Base-by-base conservation (phyloP, 495 filamentous ascomycete genomes). In the Aspergillus affinis region DNA sequence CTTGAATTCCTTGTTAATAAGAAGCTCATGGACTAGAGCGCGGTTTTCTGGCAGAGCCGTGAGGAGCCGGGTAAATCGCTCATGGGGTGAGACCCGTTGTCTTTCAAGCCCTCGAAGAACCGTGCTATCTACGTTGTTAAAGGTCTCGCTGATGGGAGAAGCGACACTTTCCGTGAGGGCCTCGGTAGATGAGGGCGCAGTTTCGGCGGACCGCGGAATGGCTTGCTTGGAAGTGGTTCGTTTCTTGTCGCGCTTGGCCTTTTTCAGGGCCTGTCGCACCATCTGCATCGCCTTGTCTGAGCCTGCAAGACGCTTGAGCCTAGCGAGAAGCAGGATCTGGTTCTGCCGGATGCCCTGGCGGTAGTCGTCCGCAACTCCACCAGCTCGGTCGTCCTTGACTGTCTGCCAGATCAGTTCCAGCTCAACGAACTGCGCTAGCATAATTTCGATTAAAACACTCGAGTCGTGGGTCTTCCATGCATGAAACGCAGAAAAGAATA, bases 391-490 rank as follows among this genome's bases (percentile, higher is more conserved):
- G 70, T 95, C 86, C 65, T 98, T 98, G 68, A 98, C 93, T 9
- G 90, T 93, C 69, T 96, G 92, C 87, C 92, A 96, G 32, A 98
- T 98, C 23, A 92, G 85, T 69, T 98, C 94, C 18, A 98, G 78
- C 70, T 96, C 93, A 30, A 96, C 89, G 70, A 97, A 98, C 70
- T 96, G 92, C 49, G 92, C 87, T 23, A 98, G 81, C 94, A 98
- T 98, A 54, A 93, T 91, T 61, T 95, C 90, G 58, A 98, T 88
- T 32, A 98, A 74, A 4, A 91, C 89, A 49, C 86, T 88, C 1
- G 93, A 94, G 71, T 98, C 94, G 55, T 92, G 86, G 9, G 91
- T 84, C 71, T 97, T 97, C 94, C 94, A 98, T 10, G 92, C 89
- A 63, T 92, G 88, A 72, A 98, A 96, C 18, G 93, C 92, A 30